Evolutionary conservation across 2,329 filamentous ascomycete species (phyloP).

Genomic region (Sphaerulina musiva): DNA sequence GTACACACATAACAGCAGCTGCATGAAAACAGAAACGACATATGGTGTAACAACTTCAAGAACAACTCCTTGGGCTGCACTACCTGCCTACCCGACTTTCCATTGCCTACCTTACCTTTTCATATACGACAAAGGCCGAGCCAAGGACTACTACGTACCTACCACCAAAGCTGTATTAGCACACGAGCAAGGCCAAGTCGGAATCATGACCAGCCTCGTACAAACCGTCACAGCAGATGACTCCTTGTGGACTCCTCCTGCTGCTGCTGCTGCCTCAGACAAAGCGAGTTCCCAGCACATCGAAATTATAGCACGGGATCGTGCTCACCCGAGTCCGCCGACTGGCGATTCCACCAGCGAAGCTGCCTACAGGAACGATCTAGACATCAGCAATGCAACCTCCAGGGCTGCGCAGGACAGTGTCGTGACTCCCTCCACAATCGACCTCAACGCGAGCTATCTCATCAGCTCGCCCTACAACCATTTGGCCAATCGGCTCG

Average conservation of each 20-base stretch:
- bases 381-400: not conserved
- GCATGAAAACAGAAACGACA: too few species aligned
- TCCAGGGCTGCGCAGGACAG: not conserved
- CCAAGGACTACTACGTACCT: not conserved
- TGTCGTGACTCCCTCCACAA: not conserved
- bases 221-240: not conserved
- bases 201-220: not conserved
- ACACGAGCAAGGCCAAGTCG: not conserved
- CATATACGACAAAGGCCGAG: not conserved
- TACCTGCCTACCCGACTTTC: too few species aligned
- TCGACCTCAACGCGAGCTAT: slow-evolving; percentile 18
- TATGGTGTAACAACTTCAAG: too few species aligned
- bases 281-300: not conserved
- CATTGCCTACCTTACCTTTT: not conserved
- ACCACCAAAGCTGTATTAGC: not conserved
- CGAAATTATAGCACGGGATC: not conserved
- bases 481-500: slow-evolving; percentile 62
- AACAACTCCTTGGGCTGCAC: too few species aligned
- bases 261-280: not conserved
- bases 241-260: not conserved
- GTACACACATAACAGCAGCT: too few species aligned
- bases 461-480: slow-evolving; percentile 62
- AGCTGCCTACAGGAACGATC: not conserved
- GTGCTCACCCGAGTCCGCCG: slow-evolving; percentile 1
- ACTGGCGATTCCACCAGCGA: not conserved